Evolutionary conservation across 192 early-diverging fungal species (phyloP).

Genomic region (Pecoramyces ruminantium): DNA sequence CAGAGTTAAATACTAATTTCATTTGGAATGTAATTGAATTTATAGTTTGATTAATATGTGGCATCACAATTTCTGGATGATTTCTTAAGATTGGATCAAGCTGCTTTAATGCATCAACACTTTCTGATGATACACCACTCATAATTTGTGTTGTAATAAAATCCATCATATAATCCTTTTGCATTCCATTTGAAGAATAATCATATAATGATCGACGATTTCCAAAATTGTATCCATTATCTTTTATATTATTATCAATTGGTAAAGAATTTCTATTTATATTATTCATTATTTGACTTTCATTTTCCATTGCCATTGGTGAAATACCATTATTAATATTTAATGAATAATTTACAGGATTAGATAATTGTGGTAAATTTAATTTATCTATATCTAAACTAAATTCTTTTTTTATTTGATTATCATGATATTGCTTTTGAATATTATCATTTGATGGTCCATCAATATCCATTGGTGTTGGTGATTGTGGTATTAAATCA

Average conservation of each 20-base stretch:
- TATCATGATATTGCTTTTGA: background rate
- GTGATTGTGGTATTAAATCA: background rate
- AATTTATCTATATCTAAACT: conserved; percentile 29
- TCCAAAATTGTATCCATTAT: background rate
- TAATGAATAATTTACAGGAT: background rate
- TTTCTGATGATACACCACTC: conserved; percentile 34
- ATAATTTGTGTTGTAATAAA: conserved; percentile 51
- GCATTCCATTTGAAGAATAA: conserved; percentile 13
- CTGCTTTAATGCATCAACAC: conserved; percentile 58
- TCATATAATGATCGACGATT: conserved; percentile 1
- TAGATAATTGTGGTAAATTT: conserved; percentile 18
- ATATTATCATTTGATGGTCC: conserved; percentile 4
- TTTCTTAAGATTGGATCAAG: conserved; percentile 44
- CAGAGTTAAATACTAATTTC: conserved; percentile 45
- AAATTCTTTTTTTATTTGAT: conserved; percentile 14
- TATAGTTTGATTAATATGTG: conserved; percentile 45
- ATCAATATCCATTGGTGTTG: conserved; percentile 4
- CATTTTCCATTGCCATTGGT: background rate
- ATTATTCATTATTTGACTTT: background rate
- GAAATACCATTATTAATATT: background rate
- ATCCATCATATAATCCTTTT: conserved; percentile 37
- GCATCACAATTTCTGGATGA: conserved; percentile 27
- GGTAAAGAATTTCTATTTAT: background rate
- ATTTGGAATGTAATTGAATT: conserved; percentile 56
- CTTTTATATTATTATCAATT: background rate